Evolutionary conservation across 139 green algal species (phyloP).

Genomic region (Picochlorum costavermella): DNA sequence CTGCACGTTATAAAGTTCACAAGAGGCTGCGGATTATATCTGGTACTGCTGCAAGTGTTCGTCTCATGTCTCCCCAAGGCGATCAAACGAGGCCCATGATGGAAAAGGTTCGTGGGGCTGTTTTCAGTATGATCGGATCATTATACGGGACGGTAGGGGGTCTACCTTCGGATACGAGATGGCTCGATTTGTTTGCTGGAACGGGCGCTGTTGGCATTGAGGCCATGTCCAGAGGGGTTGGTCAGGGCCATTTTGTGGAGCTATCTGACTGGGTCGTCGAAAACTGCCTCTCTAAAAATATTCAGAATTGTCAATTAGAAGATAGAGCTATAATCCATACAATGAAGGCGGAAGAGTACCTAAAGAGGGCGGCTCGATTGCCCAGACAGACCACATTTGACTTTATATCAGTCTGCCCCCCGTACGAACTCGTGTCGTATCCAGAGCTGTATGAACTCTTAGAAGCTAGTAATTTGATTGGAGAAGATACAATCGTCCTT

Average conservation of each 20-base stretch:
- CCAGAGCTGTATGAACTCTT: conserved; percentile 72
- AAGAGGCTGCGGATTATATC: conserved; percentile 47
- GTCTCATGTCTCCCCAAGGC: conserved; percentile 27
- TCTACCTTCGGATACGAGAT: conserved; percentile 33
- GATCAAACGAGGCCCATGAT: conserved; percentile 75
- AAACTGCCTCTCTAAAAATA: conserved; percentile 55
- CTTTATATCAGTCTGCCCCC: conserved; percentile 86
- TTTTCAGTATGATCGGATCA: conserved; percentile 71
- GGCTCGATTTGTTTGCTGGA: conserved; percentile 79
- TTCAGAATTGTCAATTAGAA: conserved; percentile 24
- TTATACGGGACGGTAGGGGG: conserved; percentile 24
- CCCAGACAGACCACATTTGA: conserved; percentile 71
- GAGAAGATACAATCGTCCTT: conserved; percentile 54
- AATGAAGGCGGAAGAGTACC: conserved; percentile 65
- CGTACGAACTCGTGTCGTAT: conserved; percentile 85
- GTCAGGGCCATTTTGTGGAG: conserved; percentile 80
- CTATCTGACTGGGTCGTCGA: conserved; percentile 71
- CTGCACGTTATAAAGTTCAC: conserved; percentile 38
- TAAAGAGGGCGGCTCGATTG: conserved; percentile 31
- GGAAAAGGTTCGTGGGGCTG: conserved; percentile 66
- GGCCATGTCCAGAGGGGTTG: conserved; percentile 47
- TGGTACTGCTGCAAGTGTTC: conserved; percentile 38
- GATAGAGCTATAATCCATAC: conserved; percentile 41
- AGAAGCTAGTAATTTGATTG: conserved; percentile 55
- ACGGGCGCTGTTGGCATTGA: conserved; percentile 54